Evolutionary conservation across 495 filamentous ascomycete species (phyloP), one percentile per base, ranked within the genome.

Genomic region (Aspergillus sclerotiicarbonarius): DNA sequence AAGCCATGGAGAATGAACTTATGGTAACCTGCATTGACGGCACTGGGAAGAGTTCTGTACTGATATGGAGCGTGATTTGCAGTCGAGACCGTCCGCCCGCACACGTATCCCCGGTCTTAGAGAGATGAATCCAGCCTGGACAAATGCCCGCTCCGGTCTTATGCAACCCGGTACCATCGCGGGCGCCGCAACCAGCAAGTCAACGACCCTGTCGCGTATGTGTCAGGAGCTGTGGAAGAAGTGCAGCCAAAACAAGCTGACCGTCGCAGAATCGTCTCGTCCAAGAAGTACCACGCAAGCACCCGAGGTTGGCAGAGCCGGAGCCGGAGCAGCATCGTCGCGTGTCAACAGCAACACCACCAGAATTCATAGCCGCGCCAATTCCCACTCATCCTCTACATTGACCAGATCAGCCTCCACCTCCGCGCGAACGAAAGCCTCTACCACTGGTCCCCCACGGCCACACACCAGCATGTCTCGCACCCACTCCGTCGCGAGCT

Each of bases 101-200:
- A 67, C 63, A 43, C 72, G 72, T 54, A 68, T 76, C n/a, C 75
- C 72, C 8, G 70, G 72, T 12, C 61, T 88, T 6, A 66, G 64
- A 46, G 85, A 88, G 58, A 81, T 87, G 69, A 82, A 83, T 54
- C 78, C 84, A 4, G 89, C 89, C 4, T 79, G 85, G 54, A 84
- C 76, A 59, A 94, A 94, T 73, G 76, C 84, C 57, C 85, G 89
- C 58, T 80, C 83, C 12, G 69, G 70, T 25, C 68, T 78, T 31
- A 71, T 79, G 56, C 75, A 78, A 37, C 82, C 86, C 64, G 74
- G 78, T 16, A 65, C 70, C 15, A 72, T 76, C 43, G 70, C 72
- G 63, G 73, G 78, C 21, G 65, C 70, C 16, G 69, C 73, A 35
- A 69, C 71, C n/a, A 72, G 66, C 49, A 75, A 77, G 56, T 54